Conservation (phyloP, 768 basidiomycete species). For the Lentinula edodes region DNA sequence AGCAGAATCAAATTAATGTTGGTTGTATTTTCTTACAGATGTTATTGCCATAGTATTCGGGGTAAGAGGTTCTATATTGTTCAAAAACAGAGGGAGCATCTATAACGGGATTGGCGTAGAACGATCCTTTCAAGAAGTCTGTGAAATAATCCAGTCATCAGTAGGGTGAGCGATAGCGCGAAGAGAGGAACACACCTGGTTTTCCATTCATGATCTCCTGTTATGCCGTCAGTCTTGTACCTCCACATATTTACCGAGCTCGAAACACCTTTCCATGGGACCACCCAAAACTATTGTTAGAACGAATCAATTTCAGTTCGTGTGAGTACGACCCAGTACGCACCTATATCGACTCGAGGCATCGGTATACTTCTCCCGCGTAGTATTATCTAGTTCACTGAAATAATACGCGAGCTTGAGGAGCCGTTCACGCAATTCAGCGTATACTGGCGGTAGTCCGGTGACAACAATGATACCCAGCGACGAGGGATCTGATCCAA, state of each 20-base stretch:
- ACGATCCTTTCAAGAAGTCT: slow-evolving; percentile 90
- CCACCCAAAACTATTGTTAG: slow-evolving; percentile 79
- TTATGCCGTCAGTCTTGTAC: neutral
- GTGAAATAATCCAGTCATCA: neutral
- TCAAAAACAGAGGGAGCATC: slow-evolving; percentile 60
- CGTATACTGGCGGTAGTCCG: slow-evolving; percentile 72
- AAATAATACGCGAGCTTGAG: slow-evolving; percentile 75
- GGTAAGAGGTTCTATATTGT: slow-evolving; percentile 50
- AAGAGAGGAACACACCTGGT: slow-evolving; percentile 43
- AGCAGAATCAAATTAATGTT: neutral
- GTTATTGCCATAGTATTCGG: slow-evolving; percentile 84
- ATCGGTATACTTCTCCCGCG: slow-evolving; percentile 73
- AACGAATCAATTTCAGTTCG: neutral
- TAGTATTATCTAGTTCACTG: slow-evolving; percentile 58
- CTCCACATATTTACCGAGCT: neutral
- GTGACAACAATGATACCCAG: slow-evolving; percentile 79
- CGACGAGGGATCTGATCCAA: slow-evolving; percentile 71
- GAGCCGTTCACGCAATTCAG: slow-evolving; percentile 58
- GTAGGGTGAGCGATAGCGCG: neutral
- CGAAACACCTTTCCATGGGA: slow-evolving; percentile 80
- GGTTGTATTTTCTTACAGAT: slow-evolving; percentile 54
- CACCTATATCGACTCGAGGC: slow-evolving; percentile 71
- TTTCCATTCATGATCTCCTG: slow-evolving; percentile 96
- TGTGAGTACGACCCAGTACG: slow-evolving; percentile 12
- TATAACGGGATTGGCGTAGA: slow-evolving; percentile 82